A percentile compares a stretch with the other conserved stretches of the same genome.
phyloP scores from a whole-genome alignment of 1,284 basidiomycete species.

The Nidula niveotomentosa region DNA sequence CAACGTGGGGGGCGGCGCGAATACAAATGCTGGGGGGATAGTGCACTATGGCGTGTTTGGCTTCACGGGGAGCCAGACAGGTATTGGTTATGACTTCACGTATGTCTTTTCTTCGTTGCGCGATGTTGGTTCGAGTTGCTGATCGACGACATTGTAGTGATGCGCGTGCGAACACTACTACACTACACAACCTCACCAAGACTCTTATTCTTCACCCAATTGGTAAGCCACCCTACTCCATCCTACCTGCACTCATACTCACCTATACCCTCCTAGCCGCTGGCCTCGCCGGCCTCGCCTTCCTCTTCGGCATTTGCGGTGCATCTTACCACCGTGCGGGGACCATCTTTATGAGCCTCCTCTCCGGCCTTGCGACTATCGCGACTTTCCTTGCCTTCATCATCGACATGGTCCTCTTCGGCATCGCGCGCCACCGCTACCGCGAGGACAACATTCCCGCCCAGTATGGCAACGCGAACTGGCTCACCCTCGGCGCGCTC shows the following conservation, averaged over 20 bases:
- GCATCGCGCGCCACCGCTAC: conserved; percentile 62
- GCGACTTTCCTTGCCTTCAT: conserved; percentile 69
- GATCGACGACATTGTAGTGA: conserved; percentile 12
- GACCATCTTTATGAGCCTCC: conserved; percentile 74
- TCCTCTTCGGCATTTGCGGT: conserved; percentile 73
- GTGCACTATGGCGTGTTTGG: conserved; percentile 78
- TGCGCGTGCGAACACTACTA: conserved; percentile 40
- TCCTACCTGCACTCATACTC: conserved; percentile 1
- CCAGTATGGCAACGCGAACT: conserved; percentile 73
- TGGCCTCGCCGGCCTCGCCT: conserved; percentile 67
- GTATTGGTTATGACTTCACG: conserved; percentile 61
- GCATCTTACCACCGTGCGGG: conserved; percentile 61
- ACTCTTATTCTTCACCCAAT: conserved; percentile 79
- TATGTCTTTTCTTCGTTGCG: conserved; percentile 10
- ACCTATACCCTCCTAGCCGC: conserved; percentile 42
- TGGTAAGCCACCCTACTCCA: conserved; percentile 33
- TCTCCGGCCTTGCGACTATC: conserved; percentile 62
- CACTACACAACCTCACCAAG: conserved; percentile 70
- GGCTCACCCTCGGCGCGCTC: conserved; percentile 75
- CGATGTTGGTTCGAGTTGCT: background rate
- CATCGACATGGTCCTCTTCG: conserved; percentile 81
- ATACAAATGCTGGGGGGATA: conserved; percentile 2
- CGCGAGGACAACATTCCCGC: conserved; percentile 49
- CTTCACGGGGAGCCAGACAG: conserved; percentile 53
- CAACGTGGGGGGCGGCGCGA: conserved; percentile 36